Percentiles rank a stretch among this genome's conserved stretches.
Evolutionary conservation across 2,329 filamentous ascomycete genomes (phyloP).

Genomic region (Calonectria fujianensis): DNA sequence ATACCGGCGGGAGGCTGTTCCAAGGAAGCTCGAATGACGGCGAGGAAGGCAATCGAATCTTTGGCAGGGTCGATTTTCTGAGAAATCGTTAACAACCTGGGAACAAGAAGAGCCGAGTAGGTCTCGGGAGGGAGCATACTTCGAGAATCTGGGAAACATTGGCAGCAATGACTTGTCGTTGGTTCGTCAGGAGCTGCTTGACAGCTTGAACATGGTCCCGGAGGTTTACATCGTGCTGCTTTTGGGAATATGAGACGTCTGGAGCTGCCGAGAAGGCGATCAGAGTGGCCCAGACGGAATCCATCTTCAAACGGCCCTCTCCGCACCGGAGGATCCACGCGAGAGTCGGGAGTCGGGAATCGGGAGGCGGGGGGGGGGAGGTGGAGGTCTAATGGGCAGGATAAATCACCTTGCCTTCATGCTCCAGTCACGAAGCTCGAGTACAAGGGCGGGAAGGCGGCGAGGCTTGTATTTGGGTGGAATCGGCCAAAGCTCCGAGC

Average conservation of each 20-base stretch:
- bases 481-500: neutral
- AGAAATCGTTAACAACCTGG: conserved; percentile 43
- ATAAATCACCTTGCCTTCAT: conserved; percentile 27
- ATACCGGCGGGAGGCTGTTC: conserved; percentile 56
- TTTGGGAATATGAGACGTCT: conserved; percentile 52
- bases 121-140: conserved; percentile 53
- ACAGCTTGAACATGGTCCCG: conserved; percentile 63
- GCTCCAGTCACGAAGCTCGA: conserved; percentile 8
- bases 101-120: neutral
- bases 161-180: conserved; percentile 56
- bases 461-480: neutral
- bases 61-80: conserved; percentile 68
- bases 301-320: conserved; percentile 55
- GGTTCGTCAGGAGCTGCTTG: conserved; percentile 61
- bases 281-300: conserved; percentile 58
- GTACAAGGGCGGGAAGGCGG: neutral
- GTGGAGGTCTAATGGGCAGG: conserved; percentile 37
- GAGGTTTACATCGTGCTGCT: conserved; percentile 64
- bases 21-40: conserved; percentile 66
- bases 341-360: conserved; percentile 35
- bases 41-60: conserved; percentile 72
- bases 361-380: conserved; percentile 42
- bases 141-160: conserved; percentile 64
- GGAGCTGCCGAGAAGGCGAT: conserved; percentile 64
- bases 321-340: conserved; percentile 29